Evolutionary conservation across 140 eudicot genomes (phyloP).

Genomic region (Cichorium intybus): DNA sequence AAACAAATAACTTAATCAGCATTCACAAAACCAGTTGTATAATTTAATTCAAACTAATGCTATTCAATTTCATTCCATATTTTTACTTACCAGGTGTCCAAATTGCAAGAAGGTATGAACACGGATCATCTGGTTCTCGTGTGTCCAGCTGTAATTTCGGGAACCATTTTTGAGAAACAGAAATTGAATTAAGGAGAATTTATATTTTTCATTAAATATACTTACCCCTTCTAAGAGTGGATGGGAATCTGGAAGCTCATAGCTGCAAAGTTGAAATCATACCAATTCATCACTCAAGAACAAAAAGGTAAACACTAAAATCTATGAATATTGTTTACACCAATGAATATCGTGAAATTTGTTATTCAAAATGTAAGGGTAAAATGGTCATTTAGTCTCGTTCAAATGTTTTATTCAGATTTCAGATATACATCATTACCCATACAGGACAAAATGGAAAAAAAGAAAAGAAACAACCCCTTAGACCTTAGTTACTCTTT

Average conservation of each 20-base stretch:
- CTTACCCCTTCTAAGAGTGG: constrained; percentile 85
- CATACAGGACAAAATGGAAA: no score
- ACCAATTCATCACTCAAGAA: no score
- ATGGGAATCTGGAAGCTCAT: constrained; percentile 96
- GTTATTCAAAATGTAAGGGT: no score
- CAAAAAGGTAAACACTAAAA: no score
- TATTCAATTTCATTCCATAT: neutral
- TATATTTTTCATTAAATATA: constrained; percentile 2
- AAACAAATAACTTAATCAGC: constrained; percentile 6
- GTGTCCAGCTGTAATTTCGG: constrained; percentile 56
- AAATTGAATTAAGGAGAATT: neutral
- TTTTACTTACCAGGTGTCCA: constrained; percentile 90
- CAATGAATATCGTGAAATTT: no score
- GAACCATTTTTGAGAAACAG: constrained; percentile 15
- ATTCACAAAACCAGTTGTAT: constrained; percentile 1
- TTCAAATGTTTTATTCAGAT: no score
- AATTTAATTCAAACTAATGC: neutral
- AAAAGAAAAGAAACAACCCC: no score
- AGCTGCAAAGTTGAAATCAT: constrained; percentile 48
- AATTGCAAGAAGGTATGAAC: constrained; percentile 86
- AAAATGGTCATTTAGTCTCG: no score
- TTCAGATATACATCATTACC: no score
- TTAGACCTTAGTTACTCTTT: no score
- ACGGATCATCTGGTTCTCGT: constrained; percentile 95
- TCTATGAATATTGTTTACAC: no score